Conservation (phyloP, 495 filamentous ascomycete genomes). For the Massariosphaeria phaeospora region DNA sequence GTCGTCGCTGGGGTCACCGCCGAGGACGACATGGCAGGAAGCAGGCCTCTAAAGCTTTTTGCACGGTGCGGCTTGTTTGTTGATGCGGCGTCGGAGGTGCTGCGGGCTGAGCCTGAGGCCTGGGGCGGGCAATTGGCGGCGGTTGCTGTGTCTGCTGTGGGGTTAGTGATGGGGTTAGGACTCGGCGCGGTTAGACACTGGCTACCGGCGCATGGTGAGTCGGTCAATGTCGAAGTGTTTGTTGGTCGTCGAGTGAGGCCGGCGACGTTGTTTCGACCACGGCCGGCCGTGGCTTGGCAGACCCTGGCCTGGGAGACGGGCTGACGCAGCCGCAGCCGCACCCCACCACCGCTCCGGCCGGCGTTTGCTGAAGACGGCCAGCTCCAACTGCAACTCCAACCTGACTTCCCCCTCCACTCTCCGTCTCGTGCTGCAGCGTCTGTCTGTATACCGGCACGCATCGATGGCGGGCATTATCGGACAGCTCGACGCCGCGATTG, state of each 20-base stretch:
- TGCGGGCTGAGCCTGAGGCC: not conserved
- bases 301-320: not conserved
- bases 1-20: not conserved
- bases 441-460: slow-evolving; percentile 1
- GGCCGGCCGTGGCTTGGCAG: not conserved
- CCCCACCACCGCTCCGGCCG: not conserved
- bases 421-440: slow-evolving; percentile 1
- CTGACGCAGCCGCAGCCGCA: not conserved
- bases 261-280: not conserved
- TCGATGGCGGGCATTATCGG: slow-evolving; percentile 35
- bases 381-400: not conserved
- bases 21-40: no score
- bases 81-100: not conserved
- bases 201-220: no score
- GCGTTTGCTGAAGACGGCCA: not conserved
- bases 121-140: not conserved
- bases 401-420: not conserved
- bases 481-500: slow-evolving; percentile 63
- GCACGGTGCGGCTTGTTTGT: not conserved
- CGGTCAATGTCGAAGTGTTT: no score
- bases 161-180: slow-evolving; percentile 8
- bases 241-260: not conserved
- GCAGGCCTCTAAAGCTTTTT: not conserved
- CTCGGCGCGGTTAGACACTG: not conserved
- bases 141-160: slow-evolving; percentile 2